A percentile compares a stretch with the other conserved stretches of the same genome.
Conservation (phyloP, 1,284 basidiomycete species). For the Erythrobasidium hasegawianum region DNA sequence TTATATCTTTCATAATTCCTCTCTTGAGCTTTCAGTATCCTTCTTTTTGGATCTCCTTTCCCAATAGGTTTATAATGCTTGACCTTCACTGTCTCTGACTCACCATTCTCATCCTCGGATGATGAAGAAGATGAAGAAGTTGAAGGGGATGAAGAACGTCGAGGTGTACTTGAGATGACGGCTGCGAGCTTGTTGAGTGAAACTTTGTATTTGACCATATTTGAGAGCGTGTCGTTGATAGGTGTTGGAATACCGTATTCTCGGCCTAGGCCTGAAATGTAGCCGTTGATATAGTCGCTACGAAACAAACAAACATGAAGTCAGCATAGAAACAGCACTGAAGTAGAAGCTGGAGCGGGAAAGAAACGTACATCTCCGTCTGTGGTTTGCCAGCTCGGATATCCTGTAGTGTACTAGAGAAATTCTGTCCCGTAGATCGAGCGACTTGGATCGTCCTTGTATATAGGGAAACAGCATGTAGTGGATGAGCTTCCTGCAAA, state of each 20-base stretch:
- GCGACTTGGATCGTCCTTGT: slow-evolving; percentile 52
- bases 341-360: too few relatives aligned
- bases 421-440: slow-evolving; percentile 50
- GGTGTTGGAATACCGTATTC: slow-evolving; percentile 62
- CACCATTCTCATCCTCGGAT: too few relatives aligned
- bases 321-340: too few relatives aligned
- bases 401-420: slow-evolving; percentile 41
- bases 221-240: slow-evolving; percentile 59
- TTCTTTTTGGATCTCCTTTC: background rate
- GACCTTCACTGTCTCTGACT: too few relatives aligned
- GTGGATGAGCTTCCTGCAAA: slow-evolving; percentile 49
- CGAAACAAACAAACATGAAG: too few relatives aligned
- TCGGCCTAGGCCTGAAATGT: slow-evolving; percentile 65
- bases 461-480: slow-evolving; percentile 56
- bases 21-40: background rate
- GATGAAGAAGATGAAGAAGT: too few relatives aligned
- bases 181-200: background rate
- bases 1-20: background rate
- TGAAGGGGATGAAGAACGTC: too few relatives aligned
- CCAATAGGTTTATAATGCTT: slow-evolving; percentile 11
- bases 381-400: slow-evolving; percentile 12
- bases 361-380: slow-evolving; percentile 33
- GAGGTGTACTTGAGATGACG: too few relatives aligned
- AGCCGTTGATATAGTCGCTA: slow-evolving; percentile 78
- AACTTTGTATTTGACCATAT: slow-evolving; percentile 55